These are phyloP conservation scores for Wickerhamia fluorescens DNA, from an alignment of 805 yeast genomes.

Conservation along the genomic window DNA sequence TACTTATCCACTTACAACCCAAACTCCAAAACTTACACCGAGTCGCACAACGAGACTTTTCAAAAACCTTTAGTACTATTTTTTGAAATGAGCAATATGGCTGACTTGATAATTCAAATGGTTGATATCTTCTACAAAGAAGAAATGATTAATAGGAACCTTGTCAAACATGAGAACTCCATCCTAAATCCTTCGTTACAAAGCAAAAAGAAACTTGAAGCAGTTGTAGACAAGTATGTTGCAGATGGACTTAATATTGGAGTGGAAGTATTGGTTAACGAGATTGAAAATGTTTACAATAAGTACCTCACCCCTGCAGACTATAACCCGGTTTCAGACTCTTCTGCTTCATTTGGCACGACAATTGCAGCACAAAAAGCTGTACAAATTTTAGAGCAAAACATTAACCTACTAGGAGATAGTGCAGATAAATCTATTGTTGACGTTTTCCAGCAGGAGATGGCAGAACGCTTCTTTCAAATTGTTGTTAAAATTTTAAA, in stretches of 20 bases:
- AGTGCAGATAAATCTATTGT: slow-evolving; percentile 82
- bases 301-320: slow-evolving; percentile 49
- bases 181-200: slow-evolving; percentile 72
- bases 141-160: slow-evolving; percentile 54
- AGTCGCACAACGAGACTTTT: slow-evolving; percentile 22
- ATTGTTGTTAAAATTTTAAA: slow-evolving; percentile 72
- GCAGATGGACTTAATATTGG: slow-evolving; percentile 94
- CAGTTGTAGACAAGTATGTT: slow-evolving; percentile 74
- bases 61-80: slow-evolving; percentile 85
- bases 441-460: slow-evolving; percentile 91
- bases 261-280: slow-evolving; percentile 79
- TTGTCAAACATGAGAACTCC: slow-evolving; percentile 67
- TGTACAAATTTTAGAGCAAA: slow-evolving; percentile 57
- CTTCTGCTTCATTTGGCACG: slow-evolving; percentile 23
- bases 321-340: slow-evolving; percentile 42
- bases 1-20: slow-evolving; percentile 72
- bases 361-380: slow-evolving; percentile 61
- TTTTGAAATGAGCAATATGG: slow-evolving; percentile 85
- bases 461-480: slow-evolving; percentile 79
- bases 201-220: slow-evolving; percentile 75
- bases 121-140: slow-evolving; percentile 83
- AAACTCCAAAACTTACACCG: slow-evolving; percentile 23
- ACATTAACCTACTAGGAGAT: slow-evolving; percentile 66
- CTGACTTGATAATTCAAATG: slow-evolving; percentile 91
- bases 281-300: slow-evolving; percentile 54